These are phyloP conservation scores for Xylaria sp. DNA, from an alignment of 2,329 filamentous ascomycete species.

Conservation along the genomic window DNA sequence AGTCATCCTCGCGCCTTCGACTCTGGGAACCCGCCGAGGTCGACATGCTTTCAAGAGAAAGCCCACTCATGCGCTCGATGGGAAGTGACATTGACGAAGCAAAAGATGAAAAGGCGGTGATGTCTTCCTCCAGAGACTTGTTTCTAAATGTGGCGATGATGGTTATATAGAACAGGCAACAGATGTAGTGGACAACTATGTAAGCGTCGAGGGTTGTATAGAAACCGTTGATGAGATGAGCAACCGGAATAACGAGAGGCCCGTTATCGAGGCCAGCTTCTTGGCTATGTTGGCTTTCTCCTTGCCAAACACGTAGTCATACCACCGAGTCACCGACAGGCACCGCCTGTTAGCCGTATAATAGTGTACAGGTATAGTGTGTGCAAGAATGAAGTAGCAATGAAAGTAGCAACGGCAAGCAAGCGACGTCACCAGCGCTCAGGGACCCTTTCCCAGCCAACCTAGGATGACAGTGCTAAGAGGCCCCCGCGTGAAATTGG, in stretches of 20 bases:
- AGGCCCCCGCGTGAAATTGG: constrained; percentile 15
- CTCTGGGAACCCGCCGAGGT: constrained; percentile 50
- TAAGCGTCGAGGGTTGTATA: constrained; percentile 14
- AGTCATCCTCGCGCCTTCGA: constrained; percentile 45
- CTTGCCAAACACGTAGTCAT: constrained; percentile 33
- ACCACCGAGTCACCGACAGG: constrained; percentile 13
- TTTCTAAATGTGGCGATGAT: constrained; percentile 33
- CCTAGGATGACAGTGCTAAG: constrained; percentile 10
- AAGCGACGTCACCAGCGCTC: constrained; percentile 20
- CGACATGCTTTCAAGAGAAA: constrained; percentile 56
- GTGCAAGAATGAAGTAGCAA: constrained; percentile 9
- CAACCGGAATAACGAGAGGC: constrained; percentile 40
- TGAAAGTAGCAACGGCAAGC: constrained; percentile 22
- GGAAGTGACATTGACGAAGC: constrained; percentile 52
- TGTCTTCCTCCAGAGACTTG: constrained; percentile 31
- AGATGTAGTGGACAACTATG: constrained; percentile 35
- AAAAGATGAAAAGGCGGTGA: constrained; percentile 37
- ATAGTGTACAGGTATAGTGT: not conserved
- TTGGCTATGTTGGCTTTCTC: constrained; percentile 43
- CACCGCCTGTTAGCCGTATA: constrained; percentile 10
- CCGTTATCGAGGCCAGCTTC: constrained; percentile 43
- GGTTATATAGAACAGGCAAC: constrained; percentile 43
- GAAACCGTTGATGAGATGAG: constrained; percentile 16
- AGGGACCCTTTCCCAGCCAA: constrained; percentile 22
- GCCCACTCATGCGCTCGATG: constrained; percentile 52